These are phyloP conservation scores for Eutrema japonicum DNA, from an alignment of 345 rosid species.

Conservation along the genomic window DNA sequence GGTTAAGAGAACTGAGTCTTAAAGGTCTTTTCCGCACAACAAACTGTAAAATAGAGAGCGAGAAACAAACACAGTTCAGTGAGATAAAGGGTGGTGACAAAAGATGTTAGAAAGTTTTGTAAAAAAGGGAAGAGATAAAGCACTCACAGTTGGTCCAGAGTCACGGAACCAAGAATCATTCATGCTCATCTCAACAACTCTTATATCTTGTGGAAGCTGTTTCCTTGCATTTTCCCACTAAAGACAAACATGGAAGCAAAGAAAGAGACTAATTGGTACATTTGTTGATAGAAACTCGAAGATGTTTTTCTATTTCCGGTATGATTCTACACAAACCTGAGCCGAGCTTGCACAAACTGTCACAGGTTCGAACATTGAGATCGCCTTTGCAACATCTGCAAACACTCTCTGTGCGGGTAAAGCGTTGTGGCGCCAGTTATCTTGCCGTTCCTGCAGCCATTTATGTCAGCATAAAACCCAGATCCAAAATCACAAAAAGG, in stretches of 20 bases:
- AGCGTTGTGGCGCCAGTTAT: too few relatives aligned
- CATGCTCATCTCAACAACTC: constrained; percentile 93
- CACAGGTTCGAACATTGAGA: too few relatives aligned
- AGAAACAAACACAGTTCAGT: background rate
- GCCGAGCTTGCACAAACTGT: constrained; percentile 86
- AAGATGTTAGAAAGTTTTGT: background rate
- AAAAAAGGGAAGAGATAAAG: background rate
- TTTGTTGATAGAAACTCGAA: background rate
- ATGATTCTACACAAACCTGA: constrained; percentile 59
- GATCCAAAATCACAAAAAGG: too few relatives aligned
- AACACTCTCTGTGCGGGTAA: too few relatives aligned
- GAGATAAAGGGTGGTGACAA: background rate
- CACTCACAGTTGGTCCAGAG: constrained; percentile 89
- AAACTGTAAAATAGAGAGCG: constrained; percentile 50
- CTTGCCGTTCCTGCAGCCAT: too few relatives aligned
- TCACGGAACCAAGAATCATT: constrained; percentile 98
- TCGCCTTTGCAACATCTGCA: too few relatives aligned
- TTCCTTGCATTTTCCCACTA: constrained; percentile 88
- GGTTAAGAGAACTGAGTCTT: constrained; percentile 39
- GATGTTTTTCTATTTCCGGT: background rate
- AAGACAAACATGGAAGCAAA: constrained; percentile 11
- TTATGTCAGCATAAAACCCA: too few relatives aligned
- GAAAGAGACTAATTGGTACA: background rate
- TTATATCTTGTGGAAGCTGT: constrained; percentile 69
- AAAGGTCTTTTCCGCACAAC: constrained; percentile 51